Evolutionary conservation across 306 rosid genomes (phyloP).

Genomic region (Malus domestica): ASM211411v1 NC_041790.1:16945001-16945500

Average conservation of each 20-base stretch:
- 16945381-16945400: neutral
- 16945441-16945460: neutral
- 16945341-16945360: neutral
- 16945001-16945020: constrained; percentile 93
- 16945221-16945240: neutral
- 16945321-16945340: neutral
- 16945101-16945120: neutral
- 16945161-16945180: neutral
- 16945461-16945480: neutral
- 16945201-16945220: no score
- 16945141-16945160: neutral
- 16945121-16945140: neutral
- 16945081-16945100: neutral
- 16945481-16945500: constrained; percentile 1
- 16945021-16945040: constrained; percentile 94
- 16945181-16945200: no score
- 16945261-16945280: neutral
- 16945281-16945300: neutral
- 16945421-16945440: neutral
- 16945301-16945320: neutral
- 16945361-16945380: neutral
- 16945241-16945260: neutral
- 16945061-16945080: neutral
- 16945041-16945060: constrained; percentile 77
- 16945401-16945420: neutral